A percentile compares a stretch with the other conserved stretches of the same genome.
phyloP scores from a whole-genome alignment of 108 stramenopile genomes.

The Poteriospumella lacustris region DNA sequence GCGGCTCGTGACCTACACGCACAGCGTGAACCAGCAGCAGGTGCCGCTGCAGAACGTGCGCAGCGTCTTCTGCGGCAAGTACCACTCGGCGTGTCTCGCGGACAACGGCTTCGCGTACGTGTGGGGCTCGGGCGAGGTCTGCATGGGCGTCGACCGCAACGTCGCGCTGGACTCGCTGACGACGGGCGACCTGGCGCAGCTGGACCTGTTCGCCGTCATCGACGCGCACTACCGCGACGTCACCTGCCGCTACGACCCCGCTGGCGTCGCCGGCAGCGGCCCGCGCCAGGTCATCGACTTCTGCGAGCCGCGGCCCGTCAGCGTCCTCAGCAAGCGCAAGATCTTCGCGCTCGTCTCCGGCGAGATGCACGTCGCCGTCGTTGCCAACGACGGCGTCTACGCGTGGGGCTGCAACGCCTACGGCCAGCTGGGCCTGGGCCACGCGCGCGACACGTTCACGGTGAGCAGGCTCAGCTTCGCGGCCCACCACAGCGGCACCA shows the following conservation, averaged over 20 bases:
- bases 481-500: no score
- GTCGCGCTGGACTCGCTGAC: no score
- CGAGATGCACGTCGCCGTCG: background rate
- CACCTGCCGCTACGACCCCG: no score
- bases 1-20: background rate
- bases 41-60: background rate
- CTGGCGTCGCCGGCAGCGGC: no score
- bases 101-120: background rate
- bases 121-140: constrained; percentile 3
- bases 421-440: constrained; percentile 14
- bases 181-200: no score
- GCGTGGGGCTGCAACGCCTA: constrained; percentile 14
- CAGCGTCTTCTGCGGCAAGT: background rate
- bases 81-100: constrained; percentile 23
- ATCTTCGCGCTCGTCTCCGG: background rate
- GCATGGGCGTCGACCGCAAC: no score
- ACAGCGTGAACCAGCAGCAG: no score
- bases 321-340: background rate
- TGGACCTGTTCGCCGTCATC: no score
- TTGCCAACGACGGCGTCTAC: background rate
- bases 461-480: no score
- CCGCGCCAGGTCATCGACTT: no score
- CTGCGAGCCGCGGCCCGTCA: background rate
- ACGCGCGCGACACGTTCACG: no score
- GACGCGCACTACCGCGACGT: no score